Percentiles rank a stretch among this genome's conserved stretches.
phyloP scores from a whole-genome alignment of 208 protist genomes.

The Acanthamoeba royreba region DNA sequence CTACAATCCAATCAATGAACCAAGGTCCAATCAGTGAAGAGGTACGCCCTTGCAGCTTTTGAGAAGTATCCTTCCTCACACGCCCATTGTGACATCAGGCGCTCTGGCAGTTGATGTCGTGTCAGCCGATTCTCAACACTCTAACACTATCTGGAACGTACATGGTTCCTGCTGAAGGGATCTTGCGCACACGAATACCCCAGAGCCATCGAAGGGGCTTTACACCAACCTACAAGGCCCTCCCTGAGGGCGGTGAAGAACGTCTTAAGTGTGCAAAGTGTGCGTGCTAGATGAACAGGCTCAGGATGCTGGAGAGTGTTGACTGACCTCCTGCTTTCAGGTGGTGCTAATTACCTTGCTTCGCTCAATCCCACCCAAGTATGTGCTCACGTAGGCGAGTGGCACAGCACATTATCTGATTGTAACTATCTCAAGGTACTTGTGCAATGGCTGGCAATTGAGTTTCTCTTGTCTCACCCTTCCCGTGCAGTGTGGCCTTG shows the following conservation, averaged over 20 bases:
- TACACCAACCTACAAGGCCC: not conserved
- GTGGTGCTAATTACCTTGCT: not conserved
- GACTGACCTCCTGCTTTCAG: not conserved
- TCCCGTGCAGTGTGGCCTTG: not conserved
- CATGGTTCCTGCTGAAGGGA: not conserved
- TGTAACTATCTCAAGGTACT: not conserved
- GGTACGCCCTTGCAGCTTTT: not conserved
- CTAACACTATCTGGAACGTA: slow-evolving; percentile 12
- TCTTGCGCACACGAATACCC: not conserved
- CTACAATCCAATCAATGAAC: not conserved
- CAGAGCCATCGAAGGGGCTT: not conserved
- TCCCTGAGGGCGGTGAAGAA: not conserved
- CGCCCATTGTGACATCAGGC: not conserved
- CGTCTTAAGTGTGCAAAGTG: not conserved
- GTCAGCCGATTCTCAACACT: not conserved
- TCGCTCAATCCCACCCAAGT: not conserved
- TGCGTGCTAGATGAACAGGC: not conserved
- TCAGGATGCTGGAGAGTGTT: not conserved
- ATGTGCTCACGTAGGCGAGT: not conserved
- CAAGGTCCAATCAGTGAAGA: not conserved
- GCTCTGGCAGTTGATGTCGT: slow-evolving; percentile 7
- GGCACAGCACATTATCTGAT: not conserved
- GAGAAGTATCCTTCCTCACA: not conserved
- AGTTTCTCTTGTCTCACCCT: not conserved
- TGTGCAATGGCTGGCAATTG: not conserved